Base-by-base conservation (phyloP, 202 grass and related monocot species). In the Digitaria exilis region DNA sequence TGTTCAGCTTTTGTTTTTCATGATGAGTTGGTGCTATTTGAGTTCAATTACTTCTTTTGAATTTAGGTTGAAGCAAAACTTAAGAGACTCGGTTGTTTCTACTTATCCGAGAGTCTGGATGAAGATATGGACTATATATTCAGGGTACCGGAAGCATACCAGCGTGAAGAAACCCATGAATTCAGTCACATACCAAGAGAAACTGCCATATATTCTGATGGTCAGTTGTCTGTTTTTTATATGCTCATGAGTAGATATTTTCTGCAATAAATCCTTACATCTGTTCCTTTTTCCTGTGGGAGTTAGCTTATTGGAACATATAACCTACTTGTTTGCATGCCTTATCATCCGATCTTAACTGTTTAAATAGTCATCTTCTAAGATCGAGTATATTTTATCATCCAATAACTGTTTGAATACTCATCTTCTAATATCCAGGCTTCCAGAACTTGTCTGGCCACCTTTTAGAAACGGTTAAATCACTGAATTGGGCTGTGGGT, bases 21-120 rank as follows among this genome's bases (percentile, higher is more conserved):
- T 28, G 13, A 64, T 22, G 48, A 74, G 31, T 73, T 37, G n/a
- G 56, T 44, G n/a, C 13, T 73, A 68, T 74, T 81, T 32, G 63
- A 54, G 11, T 73, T 85, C 55, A 25, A 78, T 77, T 65, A 52
- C 39, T 84, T 87, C 17, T 57, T 80, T 21, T 86, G 65, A 26
- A 77, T 85, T 43, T 86, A 97, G 95, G 89, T 98, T 85, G 92
- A 93, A 86, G 65, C 90, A 77, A 91, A 91, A 88, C 71, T 77
- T 73, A 90, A 89, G 86, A 90, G 65, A 68, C 78, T 98, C 13
- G 92, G 95, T 68, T 98, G 92, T 81, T 98, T 98, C 63, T 98
- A 95, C 82, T 88, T 98, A 65, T 98, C 90, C 6, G 95, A 98
- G 85, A 98, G 85, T 91, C 88, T 98, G 71, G 92, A 98, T 95